Percentiles rank a stretch among this genome's conserved stretches.
phyloP scores from a whole-genome alignment of 208 protist species.

The Crithidia expoeki region DNA sequence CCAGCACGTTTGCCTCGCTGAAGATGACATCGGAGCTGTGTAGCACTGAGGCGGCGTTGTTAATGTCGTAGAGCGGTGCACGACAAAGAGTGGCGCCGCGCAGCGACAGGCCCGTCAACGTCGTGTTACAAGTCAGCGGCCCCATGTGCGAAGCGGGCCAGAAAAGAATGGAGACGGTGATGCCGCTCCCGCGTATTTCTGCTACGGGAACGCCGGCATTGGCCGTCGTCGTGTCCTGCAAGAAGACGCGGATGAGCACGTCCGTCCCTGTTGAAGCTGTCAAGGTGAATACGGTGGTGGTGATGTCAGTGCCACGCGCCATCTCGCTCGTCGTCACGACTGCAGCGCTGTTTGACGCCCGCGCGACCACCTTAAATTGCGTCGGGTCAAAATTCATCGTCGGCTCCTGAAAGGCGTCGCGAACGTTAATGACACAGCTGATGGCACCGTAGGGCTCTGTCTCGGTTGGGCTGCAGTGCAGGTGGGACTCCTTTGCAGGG shows the following conservation, averaged over 20 bases:
- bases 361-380: conserved; percentile 34
- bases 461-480: conserved; percentile 37
- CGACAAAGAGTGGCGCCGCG: conserved; percentile 38
- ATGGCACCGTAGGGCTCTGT: conserved; percentile 35
- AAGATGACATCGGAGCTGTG: conserved; percentile 44
- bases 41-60: conserved; percentile 32
- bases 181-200: conserved; percentile 44
- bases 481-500: conserved; percentile 39
- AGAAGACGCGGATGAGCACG: conserved; percentile 38
- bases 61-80: conserved; percentile 35
- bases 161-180: conserved; percentile 39
- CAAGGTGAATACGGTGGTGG: conserved; percentile 44
- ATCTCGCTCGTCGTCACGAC: conserved; percentile 33
- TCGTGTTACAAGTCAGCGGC: conserved; percentile 35
- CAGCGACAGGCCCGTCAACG: conserved; percentile 36
- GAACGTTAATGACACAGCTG: conserved; percentile 46
- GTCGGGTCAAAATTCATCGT: conserved; percentile 40
- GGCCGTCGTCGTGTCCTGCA: conserved; percentile 1
- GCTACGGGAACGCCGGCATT: not conserved
- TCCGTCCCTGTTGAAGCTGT: conserved; percentile 32
- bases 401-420: conserved; percentile 38
- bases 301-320: conserved; percentile 35
- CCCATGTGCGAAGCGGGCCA: conserved; percentile 42
- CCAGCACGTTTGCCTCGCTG: conserved; percentile 37
- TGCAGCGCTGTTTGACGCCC: conserved; percentile 27